phyloP scores from a whole-genome alignment of 768 basidiomycete species.

The Mycena epipterygia region DNA sequence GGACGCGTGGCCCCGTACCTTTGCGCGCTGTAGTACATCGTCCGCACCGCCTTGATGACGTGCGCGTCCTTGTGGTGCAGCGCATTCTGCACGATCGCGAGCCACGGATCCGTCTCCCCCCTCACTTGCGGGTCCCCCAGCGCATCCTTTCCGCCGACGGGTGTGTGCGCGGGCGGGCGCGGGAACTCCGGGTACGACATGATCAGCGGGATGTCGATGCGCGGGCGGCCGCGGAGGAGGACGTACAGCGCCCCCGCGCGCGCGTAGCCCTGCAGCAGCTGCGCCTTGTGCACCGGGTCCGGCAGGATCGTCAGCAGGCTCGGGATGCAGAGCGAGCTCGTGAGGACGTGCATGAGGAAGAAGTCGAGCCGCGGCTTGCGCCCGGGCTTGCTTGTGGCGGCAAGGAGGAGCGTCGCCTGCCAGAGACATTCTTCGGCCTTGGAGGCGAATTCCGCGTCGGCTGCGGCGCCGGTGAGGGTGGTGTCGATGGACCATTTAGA shows the following conservation, averaged over 20 bases:
- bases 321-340: slow-evolving; percentile 55
- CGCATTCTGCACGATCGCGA: slow-evolving; percentile 47
- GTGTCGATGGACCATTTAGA: slow-evolving; percentile 49
- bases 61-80: slow-evolving; percentile 58
- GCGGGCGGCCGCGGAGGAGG: slow-evolving; percentile 55
- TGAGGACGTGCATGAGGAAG: slow-evolving; percentile 61
- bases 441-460: slow-evolving; percentile 38
- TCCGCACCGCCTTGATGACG: slow-evolving; percentile 50
- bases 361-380: slow-evolving; percentile 54
- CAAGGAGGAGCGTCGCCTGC: slow-evolving; percentile 51
- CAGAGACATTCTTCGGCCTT: slow-evolving; percentile 56
- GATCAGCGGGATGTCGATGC: slow-evolving; percentile 51
- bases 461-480: slow-evolving; percentile 32
- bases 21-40: slow-evolving; percentile 51
- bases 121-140: slow-evolving; percentile 42
- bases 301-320: slow-evolving; percentile 44
- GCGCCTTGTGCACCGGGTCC: slow-evolving; percentile 44
- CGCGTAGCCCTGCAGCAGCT: slow-evolving; percentile 50
- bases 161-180: slow-evolving; percentile 40
- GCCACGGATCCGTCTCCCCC: slow-evolving; percentile 53
- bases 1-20: slow-evolving; percentile 46
- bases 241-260: slow-evolving; percentile 47
- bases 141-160: slow-evolving; percentile 24
- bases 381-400: slow-evolving; percentile 50
- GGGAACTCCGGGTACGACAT: slow-evolving; percentile 54